phyloP scores from a whole-genome alignment of 805 yeast genomes.

The Zygosaccharomyces kombuchaensis region DNA sequence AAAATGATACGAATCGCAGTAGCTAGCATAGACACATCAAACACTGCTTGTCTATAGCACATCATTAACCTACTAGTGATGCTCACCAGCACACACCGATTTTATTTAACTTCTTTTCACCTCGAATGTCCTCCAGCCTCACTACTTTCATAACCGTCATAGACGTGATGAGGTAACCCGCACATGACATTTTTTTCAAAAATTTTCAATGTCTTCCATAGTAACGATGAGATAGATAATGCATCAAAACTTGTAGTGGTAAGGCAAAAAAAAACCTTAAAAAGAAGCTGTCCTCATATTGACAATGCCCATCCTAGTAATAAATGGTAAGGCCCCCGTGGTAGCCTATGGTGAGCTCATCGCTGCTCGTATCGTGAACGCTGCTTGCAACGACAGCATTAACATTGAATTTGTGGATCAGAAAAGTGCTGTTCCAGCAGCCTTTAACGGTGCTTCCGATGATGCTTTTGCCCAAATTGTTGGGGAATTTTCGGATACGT shows the following conservation, averaged over 20 bases:
- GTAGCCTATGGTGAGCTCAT: constrained; percentile 76
- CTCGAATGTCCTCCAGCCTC: not conserved
- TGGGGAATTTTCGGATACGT: constrained; percentile 46
- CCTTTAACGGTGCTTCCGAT: constrained; percentile 44
- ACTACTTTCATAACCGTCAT: not conserved
- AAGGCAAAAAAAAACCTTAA: not conserved
- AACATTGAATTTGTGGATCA: constrained; percentile 68
- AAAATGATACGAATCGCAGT: not conserved
- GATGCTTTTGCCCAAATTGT: constrained; percentile 49
- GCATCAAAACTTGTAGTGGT: not conserved
- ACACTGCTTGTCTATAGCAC: not conserved
- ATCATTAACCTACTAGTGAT: not conserved
- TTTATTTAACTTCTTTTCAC: not conserved
- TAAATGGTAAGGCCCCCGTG: constrained; percentile 83
- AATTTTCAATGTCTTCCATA: constrained; percentile 1
- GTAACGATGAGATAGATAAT: not conserved
- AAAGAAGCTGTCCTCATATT: not conserved
- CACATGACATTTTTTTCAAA: constrained; percentile 7
- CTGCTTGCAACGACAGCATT: constrained; percentile 46
- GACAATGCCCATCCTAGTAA: constrained; percentile 40
- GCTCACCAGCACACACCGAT: no score
- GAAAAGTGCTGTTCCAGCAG: constrained; percentile 52
- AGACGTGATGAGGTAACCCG: constrained; percentile 7
- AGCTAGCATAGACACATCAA: not conserved
- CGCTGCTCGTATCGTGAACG: constrained; percentile 72